Percentiles rank a stretch among this genome's conserved stretches.
Evolutionary conservation across 1,284 basidiomycete genomes (phyloP).

Genomic region (Amylostereum areolatum): DNA sequence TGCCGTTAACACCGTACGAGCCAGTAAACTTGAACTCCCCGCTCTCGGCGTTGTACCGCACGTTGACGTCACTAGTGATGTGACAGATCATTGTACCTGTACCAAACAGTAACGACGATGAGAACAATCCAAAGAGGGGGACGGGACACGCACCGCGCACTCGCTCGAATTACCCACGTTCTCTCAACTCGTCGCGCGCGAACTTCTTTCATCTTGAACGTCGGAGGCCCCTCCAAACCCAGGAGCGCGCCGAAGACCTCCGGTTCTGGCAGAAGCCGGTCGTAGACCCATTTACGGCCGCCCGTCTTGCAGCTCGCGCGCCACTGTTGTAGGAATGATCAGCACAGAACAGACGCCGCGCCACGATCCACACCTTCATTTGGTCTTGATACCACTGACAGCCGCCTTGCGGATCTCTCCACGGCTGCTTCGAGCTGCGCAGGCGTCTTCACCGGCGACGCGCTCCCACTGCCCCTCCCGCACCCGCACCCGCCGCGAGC

Average conservation of each 20-base stretch:
- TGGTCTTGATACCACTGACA: slow-evolving; percentile 49
- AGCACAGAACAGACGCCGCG: slow-evolving; percentile 1
- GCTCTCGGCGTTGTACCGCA: slow-evolving; percentile 40
- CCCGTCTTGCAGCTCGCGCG: slow-evolving; percentile 45
- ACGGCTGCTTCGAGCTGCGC: slow-evolving; percentile 36
- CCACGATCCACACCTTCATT: slow-evolving; percentile 34
- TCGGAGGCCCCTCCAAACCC: slow-evolving; percentile 39
- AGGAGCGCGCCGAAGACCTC: slow-evolving; percentile 46
- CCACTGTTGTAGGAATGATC: slow-evolving; percentile 32
- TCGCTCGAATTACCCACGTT: slow-evolving; percentile 27
- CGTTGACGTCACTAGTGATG: slow-evolving; percentile 39
- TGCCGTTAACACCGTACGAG: slow-evolving; percentile 31
- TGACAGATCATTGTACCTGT: slow-evolving; percentile 35
- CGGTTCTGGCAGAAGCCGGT: slow-evolving; percentile 47
- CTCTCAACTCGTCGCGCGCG: slow-evolving; percentile 35
- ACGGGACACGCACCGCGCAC: slow-evolving; percentile 17
- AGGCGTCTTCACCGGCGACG: slow-evolving; percentile 30
- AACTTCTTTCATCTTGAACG: slow-evolving; percentile 51
- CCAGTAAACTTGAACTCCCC: slow-evolving; percentile 50
- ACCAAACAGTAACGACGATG: background rate
- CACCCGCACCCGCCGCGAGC: slow-evolving; percentile 34
- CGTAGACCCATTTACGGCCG: slow-evolving; percentile 44
- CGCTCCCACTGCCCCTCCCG: slow-evolving; percentile 9
- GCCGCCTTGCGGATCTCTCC: slow-evolving; percentile 38
- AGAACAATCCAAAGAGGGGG: background rate